phyloP scores from a whole-genome alignment of 768 basidiomycete species.

The Macrocybe gigantea region DNA sequence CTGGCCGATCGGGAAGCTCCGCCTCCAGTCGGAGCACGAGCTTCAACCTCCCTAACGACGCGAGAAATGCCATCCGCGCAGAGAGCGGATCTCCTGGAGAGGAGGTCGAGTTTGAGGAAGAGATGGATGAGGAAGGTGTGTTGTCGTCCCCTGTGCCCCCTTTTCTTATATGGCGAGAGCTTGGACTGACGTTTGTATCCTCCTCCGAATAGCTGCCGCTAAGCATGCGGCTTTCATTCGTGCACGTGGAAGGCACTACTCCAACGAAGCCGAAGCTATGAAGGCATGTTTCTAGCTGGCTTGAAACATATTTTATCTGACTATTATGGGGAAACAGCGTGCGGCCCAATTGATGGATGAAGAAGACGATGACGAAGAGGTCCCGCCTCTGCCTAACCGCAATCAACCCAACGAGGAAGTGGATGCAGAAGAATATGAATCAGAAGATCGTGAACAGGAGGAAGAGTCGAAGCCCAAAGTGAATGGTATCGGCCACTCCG shows the following conservation, averaged over 20 bases:
- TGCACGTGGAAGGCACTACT: conserved; percentile 81
- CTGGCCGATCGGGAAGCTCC: conserved; percentile 55
- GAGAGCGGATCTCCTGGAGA: conserved; percentile 56
- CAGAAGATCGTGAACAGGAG: too few relatives aligned
- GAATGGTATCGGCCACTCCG: too few relatives aligned
- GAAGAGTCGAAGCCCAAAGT: too few relatives aligned
- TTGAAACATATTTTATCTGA: conserved; percentile 2
- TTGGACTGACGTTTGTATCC: background rate
- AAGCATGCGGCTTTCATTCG: conserved; percentile 80
- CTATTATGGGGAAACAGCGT: conserved; percentile 33
- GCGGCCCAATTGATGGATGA: conserved; percentile 59
- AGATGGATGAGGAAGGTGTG: conserved; percentile 87
- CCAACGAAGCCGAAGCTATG: conserved; percentile 91
- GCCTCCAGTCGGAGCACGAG: conserved; percentile 76
- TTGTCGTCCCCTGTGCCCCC: conserved; percentile 4
- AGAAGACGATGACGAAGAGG: conserved; percentile 50
- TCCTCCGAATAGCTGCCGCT: conserved; percentile 51
- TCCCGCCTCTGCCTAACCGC: too few relatives aligned
- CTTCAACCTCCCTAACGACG: conserved; percentile 73
- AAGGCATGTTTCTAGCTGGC: conserved; percentile 44
- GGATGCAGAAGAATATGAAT: too few relatives aligned
- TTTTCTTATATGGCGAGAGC: background rate
- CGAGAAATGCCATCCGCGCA: conserved; percentile 51
- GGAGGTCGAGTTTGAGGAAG: conserved; percentile 70
- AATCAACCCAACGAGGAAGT: too few relatives aligned